phyloP scores from a whole-genome alignment of 2,329 filamentous ascomycete species.

The Pseudogymnoascus sp. region DNA sequence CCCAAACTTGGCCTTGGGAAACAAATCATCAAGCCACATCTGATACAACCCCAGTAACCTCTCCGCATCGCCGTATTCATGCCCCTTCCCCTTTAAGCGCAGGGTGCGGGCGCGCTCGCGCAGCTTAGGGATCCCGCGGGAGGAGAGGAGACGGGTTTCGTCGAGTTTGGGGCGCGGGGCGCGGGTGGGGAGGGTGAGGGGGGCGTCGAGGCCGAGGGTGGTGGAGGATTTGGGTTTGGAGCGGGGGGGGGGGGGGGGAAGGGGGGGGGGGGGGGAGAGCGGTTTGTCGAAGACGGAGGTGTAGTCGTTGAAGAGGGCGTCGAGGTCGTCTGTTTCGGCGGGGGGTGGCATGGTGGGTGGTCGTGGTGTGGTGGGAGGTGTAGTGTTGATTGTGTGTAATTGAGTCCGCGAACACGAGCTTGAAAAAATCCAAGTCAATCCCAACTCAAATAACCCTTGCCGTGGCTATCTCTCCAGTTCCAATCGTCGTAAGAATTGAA shows the following conservation, averaged over 20 bases:
- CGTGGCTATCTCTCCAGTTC: not conserved
- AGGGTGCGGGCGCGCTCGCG: constrained; percentile 62
- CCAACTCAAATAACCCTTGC: no score
- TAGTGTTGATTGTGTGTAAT: not conserved
- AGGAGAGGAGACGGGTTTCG: constrained; percentile 73
- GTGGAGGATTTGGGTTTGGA: constrained; percentile 23
- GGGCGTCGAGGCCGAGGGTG: constrained; percentile 70
- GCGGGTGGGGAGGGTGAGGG: constrained; percentile 60
- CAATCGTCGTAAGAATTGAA: not conserved
- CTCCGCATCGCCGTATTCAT: constrained; percentile 86
- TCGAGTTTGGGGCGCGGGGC: constrained; percentile 80
- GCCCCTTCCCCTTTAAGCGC: constrained; percentile 84
- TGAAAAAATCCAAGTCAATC: not conserved
- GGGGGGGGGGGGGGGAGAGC: constrained; percentile 22
- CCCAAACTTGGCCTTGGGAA: constrained; percentile 86
- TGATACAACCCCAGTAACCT: constrained; percentile 86
- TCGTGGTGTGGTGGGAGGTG: not conserved
- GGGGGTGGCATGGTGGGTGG: constrained; percentile 15
- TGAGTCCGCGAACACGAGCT: not conserved
- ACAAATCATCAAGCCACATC: constrained; percentile 92
- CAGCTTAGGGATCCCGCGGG: constrained; percentile 75
- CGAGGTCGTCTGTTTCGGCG: constrained; percentile 40
- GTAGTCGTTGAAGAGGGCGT: constrained; percentile 57
- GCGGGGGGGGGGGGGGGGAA: constrained; percentile 18
- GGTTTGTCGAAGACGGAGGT: constrained; percentile 26